These are phyloP conservation scores for Pythium rishiriense DNA, from an alignment of 352 stramenopile genomes.

Conservation along the genomic window DNA sequence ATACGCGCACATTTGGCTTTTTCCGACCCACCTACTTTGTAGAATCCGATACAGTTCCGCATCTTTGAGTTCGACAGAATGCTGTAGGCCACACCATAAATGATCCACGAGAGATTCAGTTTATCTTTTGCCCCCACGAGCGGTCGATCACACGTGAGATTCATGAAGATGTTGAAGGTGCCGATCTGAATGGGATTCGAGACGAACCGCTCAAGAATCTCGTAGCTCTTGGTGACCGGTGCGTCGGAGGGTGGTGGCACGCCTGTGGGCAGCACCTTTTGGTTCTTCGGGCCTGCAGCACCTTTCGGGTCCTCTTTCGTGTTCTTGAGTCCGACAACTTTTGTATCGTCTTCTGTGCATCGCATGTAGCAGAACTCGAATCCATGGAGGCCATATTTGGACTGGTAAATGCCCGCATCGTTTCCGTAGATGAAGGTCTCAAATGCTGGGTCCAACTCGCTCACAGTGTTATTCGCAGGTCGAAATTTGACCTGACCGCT, in stretches of 20 bases:
- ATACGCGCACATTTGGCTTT: constrained; percentile 33
- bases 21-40: constrained; percentile 40
- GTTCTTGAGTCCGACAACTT: constrained; percentile 27
- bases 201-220: constrained; percentile 46
- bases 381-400: constrained; percentile 58
- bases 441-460: constrained; percentile 23
- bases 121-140: constrained; percentile 44
- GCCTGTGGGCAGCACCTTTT: constrained; percentile 19
- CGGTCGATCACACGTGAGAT: constrained; percentile 47
- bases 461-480: constrained; percentile 41
- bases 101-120: constrained; percentile 54
- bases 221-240: constrained; percentile 30
- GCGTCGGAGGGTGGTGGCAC: constrained; percentile 4
- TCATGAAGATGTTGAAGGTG: constrained; percentile 71
- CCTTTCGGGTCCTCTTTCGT: constrained; percentile 27
- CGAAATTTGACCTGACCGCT: constrained; percentile 54
- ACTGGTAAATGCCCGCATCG: constrained; percentile 55
- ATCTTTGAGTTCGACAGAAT: constrained; percentile 48
- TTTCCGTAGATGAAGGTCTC: constrained; percentile 58
- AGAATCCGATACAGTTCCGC: constrained; percentile 61
- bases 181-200: constrained; percentile 59
- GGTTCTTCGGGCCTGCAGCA: constrained; percentile 3
- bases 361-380: constrained; percentile 67
- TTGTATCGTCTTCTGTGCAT: constrained; percentile 34
- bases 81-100: constrained; percentile 54